These are phyloP conservation scores for Starmerella vitae DNA, from an alignment of 805 yeast genomes.

Conservation along the genomic window DNA sequence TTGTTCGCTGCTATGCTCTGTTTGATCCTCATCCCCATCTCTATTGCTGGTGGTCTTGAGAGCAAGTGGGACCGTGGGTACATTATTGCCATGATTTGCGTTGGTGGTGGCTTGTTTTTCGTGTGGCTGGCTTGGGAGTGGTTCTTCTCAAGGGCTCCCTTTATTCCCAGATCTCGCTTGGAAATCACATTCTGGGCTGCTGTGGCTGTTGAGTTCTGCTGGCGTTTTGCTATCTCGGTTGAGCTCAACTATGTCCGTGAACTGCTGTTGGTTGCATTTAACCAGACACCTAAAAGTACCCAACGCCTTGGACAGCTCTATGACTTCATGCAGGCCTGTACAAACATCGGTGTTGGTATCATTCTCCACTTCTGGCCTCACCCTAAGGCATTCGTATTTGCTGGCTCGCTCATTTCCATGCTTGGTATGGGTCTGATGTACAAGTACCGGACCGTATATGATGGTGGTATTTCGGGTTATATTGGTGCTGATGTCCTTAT, in stretches of 20 bases:
- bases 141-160: constrained; percentile 33
- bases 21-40: constrained; percentile 54
- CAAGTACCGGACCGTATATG: constrained; percentile 41
- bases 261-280: constrained; percentile 51
- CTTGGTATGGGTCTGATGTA: constrained; percentile 48
- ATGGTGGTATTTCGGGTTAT: constrained; percentile 36
- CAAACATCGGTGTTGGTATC: constrained; percentile 47
- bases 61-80: constrained; percentile 46
- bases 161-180: constrained; percentile 44
- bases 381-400: constrained; percentile 45
- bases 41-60: constrained; percentile 54
- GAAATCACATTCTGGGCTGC: constrained; percentile 53
- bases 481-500: constrained; percentile 51
- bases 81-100: constrained; percentile 53
- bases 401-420: constrained; percentile 46
- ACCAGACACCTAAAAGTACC: constrained; percentile 48
- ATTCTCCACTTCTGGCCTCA: constrained; percentile 37
- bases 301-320: constrained; percentile 48
- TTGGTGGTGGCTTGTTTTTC: constrained; percentile 52
- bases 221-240: constrained; percentile 51
- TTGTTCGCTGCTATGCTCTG: constrained; percentile 45
- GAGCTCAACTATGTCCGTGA: constrained; percentile 57
- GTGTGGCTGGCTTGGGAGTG: constrained; percentile 46
- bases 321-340: constrained; percentile 50
- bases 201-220: constrained; percentile 40